Evolutionary conservation across 805 yeast species (phyloP), one percentile per base, ranked within the genome.

Genomic region (Schwanniomyces vanrijiae): DNA sequence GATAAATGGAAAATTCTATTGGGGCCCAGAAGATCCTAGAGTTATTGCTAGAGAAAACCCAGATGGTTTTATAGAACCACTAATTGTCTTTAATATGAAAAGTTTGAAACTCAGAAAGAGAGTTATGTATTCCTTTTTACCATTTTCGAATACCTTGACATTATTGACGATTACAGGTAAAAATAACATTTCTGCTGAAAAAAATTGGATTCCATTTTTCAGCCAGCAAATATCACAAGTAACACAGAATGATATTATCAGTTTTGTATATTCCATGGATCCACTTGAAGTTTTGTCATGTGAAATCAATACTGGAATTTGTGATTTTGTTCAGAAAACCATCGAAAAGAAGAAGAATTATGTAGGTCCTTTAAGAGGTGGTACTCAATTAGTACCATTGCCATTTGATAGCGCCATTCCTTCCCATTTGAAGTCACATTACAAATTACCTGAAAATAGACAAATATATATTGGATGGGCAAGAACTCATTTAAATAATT

Each of bases 311-410:
- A 50, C 55, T 2, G 65, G 60, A 1, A 46, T 54, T 13, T 68
- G 73, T 52, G 66, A 62, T 45, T 61, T 55, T 48, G 13, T 57
- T 13, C 65, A 58, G 40, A 55, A 54, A 31, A 55, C 49, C 16
- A 41, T 43, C 6, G 55, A 62, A 31, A 33, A 48, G 3, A 49
- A 59, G 34, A 38, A 44, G 13, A 47, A 53, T 45, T 49, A 44
- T 14, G 54, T 61, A n/a, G 68, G 69, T 4, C 53, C 60, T 3
- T 55, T 65, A 19, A 51, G 69, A 42, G 71, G 71, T 28, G 69
- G 71, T 5, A 56, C 68, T 8, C 66, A 62, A 24, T 49, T 65
- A 33, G 52, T 61, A 26, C 48, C 42, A 16, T 40, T 59, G n/a
- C 64, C 64, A 3, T 39, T 59, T 8, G 38, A 40, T 11, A 47